A percentile compares a stretch with the other conserved stretches of the same genome.
These are phyloP conservation scores for Didymellaceae sp. DNA, from an alignment of 2,329 filamentous ascomycete genomes.

Conservation along the genomic window DNA sequence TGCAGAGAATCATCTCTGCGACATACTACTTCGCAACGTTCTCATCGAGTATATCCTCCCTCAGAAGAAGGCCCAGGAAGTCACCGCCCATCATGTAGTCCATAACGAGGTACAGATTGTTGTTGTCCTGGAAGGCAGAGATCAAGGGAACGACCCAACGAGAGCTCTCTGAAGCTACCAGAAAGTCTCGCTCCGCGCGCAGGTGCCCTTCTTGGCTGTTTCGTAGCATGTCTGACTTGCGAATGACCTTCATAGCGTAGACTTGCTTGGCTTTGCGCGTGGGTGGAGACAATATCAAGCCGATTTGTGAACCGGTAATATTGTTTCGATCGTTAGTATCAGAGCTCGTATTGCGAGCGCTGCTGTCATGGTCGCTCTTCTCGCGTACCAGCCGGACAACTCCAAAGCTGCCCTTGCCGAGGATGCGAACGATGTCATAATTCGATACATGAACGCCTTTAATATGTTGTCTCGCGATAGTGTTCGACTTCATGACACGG, in stretches of 20 bases:
- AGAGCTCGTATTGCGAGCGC: too few relatives aligned
- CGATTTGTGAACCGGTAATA: constrained; percentile 4
- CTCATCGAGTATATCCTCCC: constrained; percentile 83
- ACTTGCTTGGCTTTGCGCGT: constrained; percentile 58
- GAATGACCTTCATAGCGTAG: constrained; percentile 97
- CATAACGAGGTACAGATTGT: constrained; percentile 91
- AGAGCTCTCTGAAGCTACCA: constrained; percentile 87
- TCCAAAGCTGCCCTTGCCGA: constrained; percentile 94
- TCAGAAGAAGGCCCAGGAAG: constrained; percentile 84
- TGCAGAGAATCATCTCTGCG: constrained; percentile 93
- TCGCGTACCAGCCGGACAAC: constrained; percentile 86
- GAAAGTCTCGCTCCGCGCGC: constrained; percentile 87
- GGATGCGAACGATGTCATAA: constrained; percentile 81
- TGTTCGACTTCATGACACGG: constrained; percentile 71
- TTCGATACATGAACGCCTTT: constrained; percentile 63
- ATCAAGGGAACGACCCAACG: constrained; percentile 89
- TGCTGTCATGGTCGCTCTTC: constrained; percentile 47
- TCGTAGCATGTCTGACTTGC: constrained; percentile 89
- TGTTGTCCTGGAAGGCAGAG: constrained; percentile 84
- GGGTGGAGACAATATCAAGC: neutral
- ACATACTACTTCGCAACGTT: constrained; percentile 82
- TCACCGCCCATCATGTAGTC: constrained; percentile 98
- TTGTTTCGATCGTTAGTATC: constrained; percentile 15
- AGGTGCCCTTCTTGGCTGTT: constrained; percentile 93
- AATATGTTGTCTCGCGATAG: constrained; percentile 55